phyloP scores from a whole-genome alignment of 1,284 basidiomycete genomes.

The Amylostereum chailletii region DNA sequence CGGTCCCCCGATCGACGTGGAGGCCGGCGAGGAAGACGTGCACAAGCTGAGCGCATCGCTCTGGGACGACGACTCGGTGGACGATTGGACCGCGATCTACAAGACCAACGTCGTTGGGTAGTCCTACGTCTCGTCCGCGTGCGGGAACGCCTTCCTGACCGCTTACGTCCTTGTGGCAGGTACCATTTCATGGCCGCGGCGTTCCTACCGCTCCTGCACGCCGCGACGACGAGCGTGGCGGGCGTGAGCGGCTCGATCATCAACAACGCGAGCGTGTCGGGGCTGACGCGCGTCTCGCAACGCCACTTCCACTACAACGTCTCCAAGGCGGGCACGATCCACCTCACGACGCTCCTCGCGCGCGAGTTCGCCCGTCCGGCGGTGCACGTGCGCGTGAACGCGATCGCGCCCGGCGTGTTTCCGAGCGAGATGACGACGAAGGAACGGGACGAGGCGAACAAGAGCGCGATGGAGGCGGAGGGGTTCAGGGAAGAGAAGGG shows the following conservation, averaged over 20 bases:
- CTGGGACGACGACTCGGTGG: conserved; percentile 20
- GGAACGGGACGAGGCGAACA: conserved; percentile 26
- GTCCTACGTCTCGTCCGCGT: neutral
- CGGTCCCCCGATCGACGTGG: conserved; percentile 16
- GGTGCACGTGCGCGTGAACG: conserved; percentile 27
- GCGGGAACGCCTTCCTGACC: no score
- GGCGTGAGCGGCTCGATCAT: conserved; percentile 24
- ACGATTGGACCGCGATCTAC: conserved; percentile 28
- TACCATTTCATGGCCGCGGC: conserved; percentile 28
- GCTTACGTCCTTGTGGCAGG: conserved; percentile 7
- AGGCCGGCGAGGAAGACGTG: conserved; percentile 24
- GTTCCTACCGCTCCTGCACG: conserved; percentile 30
- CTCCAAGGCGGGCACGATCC: conserved; percentile 29
- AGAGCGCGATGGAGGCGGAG: conserved; percentile 21
- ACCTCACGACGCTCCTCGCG: conserved; percentile 27
- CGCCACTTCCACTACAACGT: conserved; percentile 30
- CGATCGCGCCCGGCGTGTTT: conserved; percentile 29
- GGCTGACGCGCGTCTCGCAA: conserved; percentile 27
- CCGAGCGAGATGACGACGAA: conserved; percentile 29
- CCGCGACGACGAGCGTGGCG: conserved; percentile 17
- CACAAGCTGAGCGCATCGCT: conserved; percentile 23
- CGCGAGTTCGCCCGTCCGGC: conserved; percentile 26
- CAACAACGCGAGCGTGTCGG: conserved; percentile 29
- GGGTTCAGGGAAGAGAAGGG: conserved; percentile 25
- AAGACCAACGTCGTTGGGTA: conserved; percentile 28